Evolutionary conservation across 129 eudicot genomes (phyloP), one percentile per base, ranked within the genome.

Genomic region (Ambrosia trifida): DNA sequence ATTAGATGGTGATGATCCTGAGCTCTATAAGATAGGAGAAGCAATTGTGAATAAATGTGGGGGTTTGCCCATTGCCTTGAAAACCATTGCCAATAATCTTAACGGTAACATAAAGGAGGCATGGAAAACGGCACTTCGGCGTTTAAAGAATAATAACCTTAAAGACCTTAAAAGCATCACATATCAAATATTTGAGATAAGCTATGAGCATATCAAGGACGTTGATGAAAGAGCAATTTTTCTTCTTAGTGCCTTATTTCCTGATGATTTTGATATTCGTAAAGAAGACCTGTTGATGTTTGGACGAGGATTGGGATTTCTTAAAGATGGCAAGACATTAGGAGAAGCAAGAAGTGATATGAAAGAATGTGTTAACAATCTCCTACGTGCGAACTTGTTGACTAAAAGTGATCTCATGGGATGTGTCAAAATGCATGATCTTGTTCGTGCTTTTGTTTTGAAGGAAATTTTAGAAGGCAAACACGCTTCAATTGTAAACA

Each of bases 1-100:
- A 9, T 43, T 14, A 20, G 51, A 66, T 66, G 24, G 28, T 6
- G 43, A 24, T 45, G 14, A 66, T 66, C 28, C 24, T 2, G 13
- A 13, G 5, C 41, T 66, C 41, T 41, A 66, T 11, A 33, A 33
- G 66, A 58, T 58, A 11, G 64, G 64, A 28, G 64, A 58, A 28
- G 64, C 11, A 28, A 58, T 58, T 58, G 64, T 58, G 33, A 31
- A 11, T 17, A 24, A 11, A 24, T 58, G 64, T 58, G 5, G 10
- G 30, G 64, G 64, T 58, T 58, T 58, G 64, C 64, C 64, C 0
- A 58, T 58, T 58, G 64, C 64, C 41, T 11, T 58, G 13, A 9
- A 6, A 58, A 58, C 64, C 0, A 58, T 58, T 10, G 64, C 64
- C 3, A 24, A 13, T 1, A 58, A 1, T 31, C 64, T 58, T 12